A percentile compares a stretch with the other conserved stretches of the same genome.
Evolutionary conservation across 169 alveolate species (phyloP).

Genomic region (Cryptosporidium viatorum): DNA sequence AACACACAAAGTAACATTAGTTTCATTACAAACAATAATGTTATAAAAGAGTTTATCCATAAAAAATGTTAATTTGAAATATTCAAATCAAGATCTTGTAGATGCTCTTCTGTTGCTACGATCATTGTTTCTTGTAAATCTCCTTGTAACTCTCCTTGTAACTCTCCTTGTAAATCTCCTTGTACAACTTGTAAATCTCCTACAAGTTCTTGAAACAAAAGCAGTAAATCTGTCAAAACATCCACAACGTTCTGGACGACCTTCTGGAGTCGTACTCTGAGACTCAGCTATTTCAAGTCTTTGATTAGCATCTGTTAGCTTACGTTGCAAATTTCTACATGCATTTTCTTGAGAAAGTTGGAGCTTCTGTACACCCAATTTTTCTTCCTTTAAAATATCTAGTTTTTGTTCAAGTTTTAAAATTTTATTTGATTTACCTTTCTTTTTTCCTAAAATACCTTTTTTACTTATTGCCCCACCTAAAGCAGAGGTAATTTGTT

Average conservation of each 20-base stretch:
- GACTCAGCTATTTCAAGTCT: neutral
- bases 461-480: neutral
- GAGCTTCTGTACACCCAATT: neutral
- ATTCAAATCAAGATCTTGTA: no score
- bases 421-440: neutral
- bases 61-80: no score
- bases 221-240: neutral
- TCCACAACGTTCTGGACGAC: neutral
- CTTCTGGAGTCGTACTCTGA: neutral
- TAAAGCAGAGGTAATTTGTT: neutral
- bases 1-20: no score
- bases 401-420: neutral
- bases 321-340: slow-evolving; percentile 1
- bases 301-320: neutral
- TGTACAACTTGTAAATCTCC: neutral
- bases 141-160: no score
- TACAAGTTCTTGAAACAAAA: neutral
- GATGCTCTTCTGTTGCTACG: no score
- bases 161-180: neutral
- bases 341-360: neutral
- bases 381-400: neutral
- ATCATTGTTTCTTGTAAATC: neutral
- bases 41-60: no score
- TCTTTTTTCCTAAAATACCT: neutral
- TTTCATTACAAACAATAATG: no score